Base-by-base conservation (phyloP, 1,284 basidiomycete species). In the Ustanciosporium gigantosporum region DNA sequence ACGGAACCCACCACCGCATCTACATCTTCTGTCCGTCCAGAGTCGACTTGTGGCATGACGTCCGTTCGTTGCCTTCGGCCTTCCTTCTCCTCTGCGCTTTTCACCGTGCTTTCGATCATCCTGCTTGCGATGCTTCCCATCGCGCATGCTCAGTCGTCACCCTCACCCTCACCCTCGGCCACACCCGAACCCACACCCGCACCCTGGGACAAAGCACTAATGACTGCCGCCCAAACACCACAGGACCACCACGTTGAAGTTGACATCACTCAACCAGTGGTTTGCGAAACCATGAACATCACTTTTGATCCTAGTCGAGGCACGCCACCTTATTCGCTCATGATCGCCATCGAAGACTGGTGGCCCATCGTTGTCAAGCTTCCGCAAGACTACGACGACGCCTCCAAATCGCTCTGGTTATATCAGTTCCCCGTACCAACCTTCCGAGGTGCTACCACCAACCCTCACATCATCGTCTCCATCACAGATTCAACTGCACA, bases 241-340 rank as follows among this genome's bases (percentile, higher is more conserved):
- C 27, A 29, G 27, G 27, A 29, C n/a, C 27, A 29, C 11, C n/a
- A 29, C 20, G 14, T 70, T 46, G 36, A 46, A n/a, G 37, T 70
- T 16, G 35, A 43, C 25, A 40, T 68, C 4, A 48, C 66, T 3
- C 57, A 59, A 19, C 65, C 69, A 3, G 31, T 34, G 46, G 62
- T 57, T 37, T 72, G 69, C 29, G 31, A 65, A 36, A 37, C 43
- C 25, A 50, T 72, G 46, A 65, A 69, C 47, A 69, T 72, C 52
- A 69, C 66, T 19, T 72, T 67, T 17, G 52, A 67, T 19, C 64
- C 67, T 2, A 47, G 51, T 34, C 35, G 36, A 15, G 69, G 66
- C 20, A 62, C 39, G 7, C 60, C 69, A 3, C 69, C 69, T 3
- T 72, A 65, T 32, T 62, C 64, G 0, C 35, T 72, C 65, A 65